Base-by-base conservation (phyloP, 768 basidiomycete genomes). In the Lactifluus rugatus region DNA sequence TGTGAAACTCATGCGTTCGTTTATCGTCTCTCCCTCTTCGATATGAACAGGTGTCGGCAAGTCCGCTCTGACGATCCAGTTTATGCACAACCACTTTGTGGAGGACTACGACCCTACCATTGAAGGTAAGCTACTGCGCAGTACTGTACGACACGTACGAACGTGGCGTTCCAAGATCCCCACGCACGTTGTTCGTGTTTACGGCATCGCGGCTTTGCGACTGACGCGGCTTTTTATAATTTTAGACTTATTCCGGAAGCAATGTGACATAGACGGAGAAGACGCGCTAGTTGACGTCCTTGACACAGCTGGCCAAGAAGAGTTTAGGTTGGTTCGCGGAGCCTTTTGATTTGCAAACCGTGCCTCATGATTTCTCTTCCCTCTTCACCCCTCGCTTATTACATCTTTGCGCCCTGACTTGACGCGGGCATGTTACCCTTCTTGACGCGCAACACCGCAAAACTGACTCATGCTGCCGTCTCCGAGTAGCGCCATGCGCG, bases 291-390 rank as follows among this genome's bases (percentile, higher is more conserved):
- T 96, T 56, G 94, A 98, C 71, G 93, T 98, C 52, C 80, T 98
- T 62, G 94, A 96, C 75, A 97, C 94, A 16, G 94, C 93, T 52
- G 94, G 94, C 42, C 94, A 97, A 72, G 94, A 98, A 73, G 94
- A 98, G 77, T 97, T 97, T 68, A 90, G 90, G 92, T 91, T 62
- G 55, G 86, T 79, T 9, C n/a, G 21, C 25, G 2, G 23, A 8
- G 11, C 11, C n/a, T 57, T 44, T 46, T 31, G 50, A 26, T 60
- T 45, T 25, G 49, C 39, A 28, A 57, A 41, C 19, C 28, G 23
- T 17, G 14, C 26, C 16, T 34, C 34, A 34, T 31, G 5, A 3
- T 31, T 31, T 7, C 37, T 7, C 28, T 3, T 31, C 28, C 28
- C 28, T 9, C 28, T 31, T 31, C 3, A 31, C 28, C 9, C 9